phyloP scores from a whole-genome alignment of 2,329 filamentous ascomycete genomes.

The Sclerotinia minor region DNA sequence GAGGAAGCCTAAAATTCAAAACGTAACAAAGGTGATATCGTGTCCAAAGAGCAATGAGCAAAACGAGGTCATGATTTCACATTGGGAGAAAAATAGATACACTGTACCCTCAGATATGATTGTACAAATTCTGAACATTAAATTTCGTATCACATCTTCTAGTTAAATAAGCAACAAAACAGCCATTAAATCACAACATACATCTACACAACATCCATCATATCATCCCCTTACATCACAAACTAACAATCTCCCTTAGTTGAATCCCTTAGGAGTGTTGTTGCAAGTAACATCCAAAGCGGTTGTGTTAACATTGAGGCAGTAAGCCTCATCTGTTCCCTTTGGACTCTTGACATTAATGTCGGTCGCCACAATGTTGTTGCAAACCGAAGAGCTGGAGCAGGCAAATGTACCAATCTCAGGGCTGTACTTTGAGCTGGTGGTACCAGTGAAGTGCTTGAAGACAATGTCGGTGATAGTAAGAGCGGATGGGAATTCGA shows the following conservation, averaged over 20 bases:
- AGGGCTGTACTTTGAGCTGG: constrained; percentile 48
- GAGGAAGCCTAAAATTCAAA: too few species aligned
- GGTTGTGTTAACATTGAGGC: constrained; percentile 47
- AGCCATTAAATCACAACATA: not conserved
- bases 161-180: constrained; percentile 35
- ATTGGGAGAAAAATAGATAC: too few species aligned
- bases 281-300: constrained; percentile 44
- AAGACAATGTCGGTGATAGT: constrained; percentile 59
- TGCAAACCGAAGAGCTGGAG: constrained; percentile 49
- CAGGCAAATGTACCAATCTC: constrained; percentile 51
- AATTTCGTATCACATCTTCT: not conserved
- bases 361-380: constrained; percentile 50
- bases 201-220: not conserved
- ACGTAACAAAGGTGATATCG: too few species aligned
- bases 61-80: too few species aligned
- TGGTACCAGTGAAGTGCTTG: constrained; percentile 57
- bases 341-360: constrained; percentile 52
- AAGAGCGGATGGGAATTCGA: constrained; percentile 54
- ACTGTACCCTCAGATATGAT: not conserved
- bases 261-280: constrained; percentile 35
- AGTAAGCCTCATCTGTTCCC: constrained; percentile 47
- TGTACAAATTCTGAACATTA: not conserved
- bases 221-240: not conserved
- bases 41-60: too few species aligned
- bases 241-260: constrained; percentile 27